Percentiles rank a stretch among this genome's conserved stretches.
These are phyloP conservation scores for Ramularia collo-cygni DNA, from an alignment of 2,329 filamentous ascomycete species.

Conservation along the genomic window DNA sequence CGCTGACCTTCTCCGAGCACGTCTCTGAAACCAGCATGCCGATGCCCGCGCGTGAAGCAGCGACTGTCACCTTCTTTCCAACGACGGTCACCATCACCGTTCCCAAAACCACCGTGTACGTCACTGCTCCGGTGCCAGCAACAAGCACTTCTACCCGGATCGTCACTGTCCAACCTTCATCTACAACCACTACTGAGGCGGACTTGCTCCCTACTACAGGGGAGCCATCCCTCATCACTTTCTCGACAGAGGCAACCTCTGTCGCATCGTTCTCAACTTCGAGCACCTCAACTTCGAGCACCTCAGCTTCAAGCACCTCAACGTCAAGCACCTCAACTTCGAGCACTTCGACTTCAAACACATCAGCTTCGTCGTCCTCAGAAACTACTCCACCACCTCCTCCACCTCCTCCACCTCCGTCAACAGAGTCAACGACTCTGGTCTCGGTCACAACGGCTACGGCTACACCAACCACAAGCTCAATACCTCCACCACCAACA, in stretches of 20 bases:
- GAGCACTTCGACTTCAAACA: background rate
- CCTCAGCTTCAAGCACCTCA: background rate
- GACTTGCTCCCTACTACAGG: background rate
- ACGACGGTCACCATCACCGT: too few relatives aligned
- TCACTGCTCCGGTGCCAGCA: background rate
- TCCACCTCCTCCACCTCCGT: too few relatives aligned
- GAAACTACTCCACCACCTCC: too few relatives aligned
- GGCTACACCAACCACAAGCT: background rate
- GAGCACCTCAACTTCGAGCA: background rate
- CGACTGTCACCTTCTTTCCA: constrained; percentile 1
- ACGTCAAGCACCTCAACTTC: constrained; percentile 1
- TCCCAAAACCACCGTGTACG: constrained; percentile 1
- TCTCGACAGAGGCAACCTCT: too few relatives aligned
- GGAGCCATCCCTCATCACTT: too few relatives aligned
- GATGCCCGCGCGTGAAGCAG: background rate
- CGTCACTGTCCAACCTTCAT: background rate
- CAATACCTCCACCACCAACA: background rate
- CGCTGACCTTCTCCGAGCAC: background rate
- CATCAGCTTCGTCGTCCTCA: background rate
- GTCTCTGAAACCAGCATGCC: background rate
- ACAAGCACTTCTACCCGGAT: constrained; percentile 1
- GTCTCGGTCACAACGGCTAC: background rate
- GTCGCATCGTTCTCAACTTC: background rate
- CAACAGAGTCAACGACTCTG: too few relatives aligned
- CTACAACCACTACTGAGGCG: background rate